phyloP scores from a whole-genome alignment of 2,329 filamentous ascomycete species.

The Colletotrichum magnum region DNA sequence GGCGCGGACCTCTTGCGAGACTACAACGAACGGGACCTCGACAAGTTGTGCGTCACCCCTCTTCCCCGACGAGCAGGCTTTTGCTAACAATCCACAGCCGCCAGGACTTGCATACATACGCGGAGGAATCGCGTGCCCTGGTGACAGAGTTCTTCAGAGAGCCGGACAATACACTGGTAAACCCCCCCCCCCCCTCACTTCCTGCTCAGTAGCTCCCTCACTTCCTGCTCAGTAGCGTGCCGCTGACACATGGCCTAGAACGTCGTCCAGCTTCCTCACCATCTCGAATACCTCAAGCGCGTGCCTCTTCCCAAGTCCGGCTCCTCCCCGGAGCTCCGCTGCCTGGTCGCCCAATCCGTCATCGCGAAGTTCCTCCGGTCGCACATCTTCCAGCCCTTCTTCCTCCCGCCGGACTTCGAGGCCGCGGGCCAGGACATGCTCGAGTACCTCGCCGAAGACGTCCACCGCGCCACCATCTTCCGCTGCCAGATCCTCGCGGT shows the following conservation, averaged over 20 bases:
- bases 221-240: too few species aligned
- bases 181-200: neutral
- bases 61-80: neutral
- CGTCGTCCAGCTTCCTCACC: neutral
- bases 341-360: constrained; percentile 48
- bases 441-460: constrained; percentile 45
- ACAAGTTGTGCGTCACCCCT: constrained; percentile 43
- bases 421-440: constrained; percentile 43
- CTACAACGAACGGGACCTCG: constrained; percentile 42
- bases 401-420: constrained; percentile 42
- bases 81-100: constrained; percentile 42
- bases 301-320: constrained; percentile 38
- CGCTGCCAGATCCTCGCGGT: constrained; percentile 47
- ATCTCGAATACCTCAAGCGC: constrained; percentile 8
- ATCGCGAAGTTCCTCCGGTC: constrained; percentile 44
- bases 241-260: neutral
- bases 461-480: constrained; percentile 45
- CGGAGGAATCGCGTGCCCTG: constrained; percentile 45
- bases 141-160: constrained; percentile 48
- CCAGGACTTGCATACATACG: constrained; percentile 43
- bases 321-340: constrained; percentile 46
- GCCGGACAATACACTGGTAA: constrained; percentile 44
- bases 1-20: constrained; percentile 44
- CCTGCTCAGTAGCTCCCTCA: too few species aligned
- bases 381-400: constrained; percentile 49